These are phyloP conservation scores for Salvia sclarea DNA, from an alignment of 305 asterid genomes.

Conservation along the genomic window DNA sequence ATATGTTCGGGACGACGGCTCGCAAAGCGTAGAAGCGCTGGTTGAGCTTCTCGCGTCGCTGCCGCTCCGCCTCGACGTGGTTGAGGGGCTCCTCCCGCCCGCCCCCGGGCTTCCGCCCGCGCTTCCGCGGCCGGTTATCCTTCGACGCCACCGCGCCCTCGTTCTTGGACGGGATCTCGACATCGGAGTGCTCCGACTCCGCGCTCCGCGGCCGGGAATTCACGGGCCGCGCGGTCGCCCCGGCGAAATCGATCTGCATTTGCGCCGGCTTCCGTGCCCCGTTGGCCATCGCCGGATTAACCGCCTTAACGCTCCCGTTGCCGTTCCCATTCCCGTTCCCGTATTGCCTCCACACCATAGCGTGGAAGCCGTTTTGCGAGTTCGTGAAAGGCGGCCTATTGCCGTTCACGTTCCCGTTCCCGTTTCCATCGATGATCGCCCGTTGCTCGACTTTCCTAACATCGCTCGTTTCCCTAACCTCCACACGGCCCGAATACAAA, in stretches of 20 bases:
- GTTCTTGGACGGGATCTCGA: conserved; percentile 57
- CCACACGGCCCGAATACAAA: conserved; percentile 37
- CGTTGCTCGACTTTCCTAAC: conserved; percentile 44
- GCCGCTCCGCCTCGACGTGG: conserved; percentile 87
- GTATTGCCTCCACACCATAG: conserved; percentile 45
- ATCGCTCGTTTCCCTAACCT: conserved; percentile 42
- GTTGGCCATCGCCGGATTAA: conserved; percentile 38
- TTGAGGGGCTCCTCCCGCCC: conserved; percentile 79
- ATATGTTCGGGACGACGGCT: conserved; percentile 79
- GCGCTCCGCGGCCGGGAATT: conserved; percentile 35
- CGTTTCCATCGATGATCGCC: conserved; percentile 32
- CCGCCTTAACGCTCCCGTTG: no score
- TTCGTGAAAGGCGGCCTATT: conserved; percentile 40
- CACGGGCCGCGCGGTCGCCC: conserved; percentile 48
- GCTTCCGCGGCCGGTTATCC: conserved; percentile 71
- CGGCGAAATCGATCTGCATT: conserved; percentile 69
- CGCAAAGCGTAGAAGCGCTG: conserved; percentile 75
- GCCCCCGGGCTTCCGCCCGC: conserved; percentile 78
- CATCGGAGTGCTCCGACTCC: conserved; percentile 65
- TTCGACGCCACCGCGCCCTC: conserved; percentile 38
- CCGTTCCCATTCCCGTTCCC: conserved; percentile 38
- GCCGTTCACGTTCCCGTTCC: conserved; percentile 20
- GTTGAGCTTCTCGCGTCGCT: conserved; percentile 74
- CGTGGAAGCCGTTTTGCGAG: conserved; percentile 45
- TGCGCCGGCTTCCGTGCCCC: conserved; percentile 54